phyloP scores from a whole-genome alignment of 805 yeast species.

The Middelhovenomyces tepae region DNA sequence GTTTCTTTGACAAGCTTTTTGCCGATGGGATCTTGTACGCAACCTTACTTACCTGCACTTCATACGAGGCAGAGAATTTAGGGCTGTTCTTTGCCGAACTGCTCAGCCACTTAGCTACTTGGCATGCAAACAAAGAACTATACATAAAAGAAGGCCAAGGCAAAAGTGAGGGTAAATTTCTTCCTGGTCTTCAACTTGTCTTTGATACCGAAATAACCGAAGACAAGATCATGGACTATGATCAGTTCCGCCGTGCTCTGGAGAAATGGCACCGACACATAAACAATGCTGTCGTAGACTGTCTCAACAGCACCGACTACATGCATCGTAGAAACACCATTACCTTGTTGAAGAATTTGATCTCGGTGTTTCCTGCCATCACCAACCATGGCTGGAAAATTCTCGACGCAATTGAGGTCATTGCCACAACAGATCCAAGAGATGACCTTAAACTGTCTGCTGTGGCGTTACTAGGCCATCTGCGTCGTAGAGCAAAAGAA shows the following conservation, averaged over 20 bases:
- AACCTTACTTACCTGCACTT: constrained; percentile 60
- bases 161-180: constrained; percentile 13
- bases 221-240: constrained; percentile 23
- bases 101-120: constrained; percentile 37
- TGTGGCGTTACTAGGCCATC: constrained; percentile 26
- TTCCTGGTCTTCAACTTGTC: constrained; percentile 21
- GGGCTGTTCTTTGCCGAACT: constrained; percentile 63
- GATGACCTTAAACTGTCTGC: constrained; percentile 77
- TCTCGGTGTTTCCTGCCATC: constrained; percentile 57
- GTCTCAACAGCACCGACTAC: constrained; percentile 45
- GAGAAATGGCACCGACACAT: constrained; percentile 50
- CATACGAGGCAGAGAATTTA: constrained; percentile 71
- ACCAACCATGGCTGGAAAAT: constrained; percentile 56
- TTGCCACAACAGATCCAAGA: constrained; percentile 49
- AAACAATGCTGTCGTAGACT: constrained; percentile 34
- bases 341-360: constrained; percentile 59
- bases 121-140: constrained; percentile 32
- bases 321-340: constrained; percentile 76
- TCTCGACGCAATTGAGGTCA: constrained; percentile 37
- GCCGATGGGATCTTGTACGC: constrained; percentile 41
- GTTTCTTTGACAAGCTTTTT: constrained; percentile 40
- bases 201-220: constrained; percentile 9
- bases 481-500: constrained; percentile 16
- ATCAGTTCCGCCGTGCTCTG: constrained; percentile 33
- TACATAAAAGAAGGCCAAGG: constrained; percentile 28